Percentiles rank a stretch among this genome's conserved stretches.
Conservation (phyloP, 345 rosid genomes). For the Hibiscus trionum region DNA sequence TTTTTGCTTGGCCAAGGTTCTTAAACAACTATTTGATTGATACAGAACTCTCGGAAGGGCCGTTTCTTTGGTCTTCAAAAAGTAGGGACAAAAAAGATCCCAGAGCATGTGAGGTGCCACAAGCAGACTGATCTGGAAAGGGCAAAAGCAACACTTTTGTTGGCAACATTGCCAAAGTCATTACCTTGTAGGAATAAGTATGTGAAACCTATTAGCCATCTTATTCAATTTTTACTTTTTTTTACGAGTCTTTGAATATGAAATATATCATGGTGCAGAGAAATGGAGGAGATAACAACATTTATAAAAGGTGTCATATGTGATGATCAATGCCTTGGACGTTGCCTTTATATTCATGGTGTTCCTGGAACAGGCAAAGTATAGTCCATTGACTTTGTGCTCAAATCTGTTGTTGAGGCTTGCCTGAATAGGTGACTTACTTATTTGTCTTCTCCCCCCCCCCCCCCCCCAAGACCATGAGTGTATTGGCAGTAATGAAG, state of each 20-base stretch:
- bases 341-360: slow-evolving; percentile 90
- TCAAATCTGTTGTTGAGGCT: slow-evolving; percentile 3
- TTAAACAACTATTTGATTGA: slow-evolving; percentile 9
- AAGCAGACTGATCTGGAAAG: slow-evolving; percentile 80
- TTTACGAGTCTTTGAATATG: not conserved
- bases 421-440: not conserved
- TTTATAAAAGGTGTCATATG: slow-evolving; percentile 81
- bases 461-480: slow-evolving; percentile 45
- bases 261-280: slow-evolving; percentile 28
- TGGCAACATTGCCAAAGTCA: slow-evolving; percentile 78
- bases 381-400: slow-evolving; percentile 8
- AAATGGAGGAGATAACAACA: slow-evolving; percentile 78
- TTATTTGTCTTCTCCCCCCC: not conserved
- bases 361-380: slow-evolving; percentile 99
- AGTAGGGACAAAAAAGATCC: slow-evolving; percentile 75
- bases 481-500: slow-evolving; percentile 78
- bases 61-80: slow-evolving; percentile 76
- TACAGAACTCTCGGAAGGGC: slow-evolving; percentile 69
- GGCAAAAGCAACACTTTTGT: slow-evolving; percentile 73
- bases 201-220: slow-evolving; percentile 13
- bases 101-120: slow-evolving; percentile 82
- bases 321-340: slow-evolving; percentile 84
- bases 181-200: slow-evolving; percentile 84
- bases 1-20: slow-evolving; percentile 11
- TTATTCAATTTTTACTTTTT: not conserved